Percentiles rank a stretch among this genome's conserved stretches.
These are phyloP conservation scores for Fusarium sp. DNA, from an alignment of 2,329 filamentous ascomycete species.

Conservation along the genomic window DNA sequence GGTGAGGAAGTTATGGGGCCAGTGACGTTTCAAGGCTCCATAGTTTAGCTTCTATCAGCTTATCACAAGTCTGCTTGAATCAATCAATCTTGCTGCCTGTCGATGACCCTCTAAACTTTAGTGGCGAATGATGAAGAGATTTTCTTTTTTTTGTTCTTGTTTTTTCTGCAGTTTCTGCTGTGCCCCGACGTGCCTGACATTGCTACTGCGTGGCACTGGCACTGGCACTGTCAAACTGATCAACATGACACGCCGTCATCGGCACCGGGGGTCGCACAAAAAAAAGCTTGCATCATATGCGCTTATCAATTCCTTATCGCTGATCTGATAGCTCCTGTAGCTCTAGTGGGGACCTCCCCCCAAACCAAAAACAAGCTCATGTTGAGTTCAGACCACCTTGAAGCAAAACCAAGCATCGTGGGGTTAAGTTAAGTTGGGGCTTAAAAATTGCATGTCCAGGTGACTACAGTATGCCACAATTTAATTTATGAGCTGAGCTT, in stretches of 20 bases:
- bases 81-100: slow-evolving; percentile 33
- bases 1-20: slow-evolving; percentile 29
- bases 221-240: slow-evolving; percentile 10
- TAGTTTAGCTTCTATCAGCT: slow-evolving; percentile 30
- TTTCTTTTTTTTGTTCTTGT: slow-evolving; percentile 11
- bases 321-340: slow-evolving; percentile 20
- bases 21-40: slow-evolving; percentile 31
- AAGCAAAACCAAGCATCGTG: slow-evolving; percentile 27
- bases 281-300: slow-evolving; percentile 13
- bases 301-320: slow-evolving; percentile 13
- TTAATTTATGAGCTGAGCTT: not conserved
- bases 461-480: slow-evolving; percentile 15
- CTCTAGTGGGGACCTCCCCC: slow-evolving; percentile 20
- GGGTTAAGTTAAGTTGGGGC: slow-evolving; percentile 18
- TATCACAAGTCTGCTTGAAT: slow-evolving; percentile 30
- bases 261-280: not conserved
- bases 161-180: too few species aligned
- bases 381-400: slow-evolving; percentile 12
- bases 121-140: slow-evolving; percentile 36
- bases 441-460: slow-evolving; percentile 23
- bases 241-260: slow-evolving; percentile 14
- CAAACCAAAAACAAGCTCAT: slow-evolving; percentile 15
- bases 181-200: not conserved
- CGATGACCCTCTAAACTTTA: slow-evolving; percentile 10
- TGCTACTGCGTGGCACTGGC: not conserved